Evolutionary conservation across 306 rosid genomes (phyloP).

Genomic region (Aeschynomene evenia): DNA sequence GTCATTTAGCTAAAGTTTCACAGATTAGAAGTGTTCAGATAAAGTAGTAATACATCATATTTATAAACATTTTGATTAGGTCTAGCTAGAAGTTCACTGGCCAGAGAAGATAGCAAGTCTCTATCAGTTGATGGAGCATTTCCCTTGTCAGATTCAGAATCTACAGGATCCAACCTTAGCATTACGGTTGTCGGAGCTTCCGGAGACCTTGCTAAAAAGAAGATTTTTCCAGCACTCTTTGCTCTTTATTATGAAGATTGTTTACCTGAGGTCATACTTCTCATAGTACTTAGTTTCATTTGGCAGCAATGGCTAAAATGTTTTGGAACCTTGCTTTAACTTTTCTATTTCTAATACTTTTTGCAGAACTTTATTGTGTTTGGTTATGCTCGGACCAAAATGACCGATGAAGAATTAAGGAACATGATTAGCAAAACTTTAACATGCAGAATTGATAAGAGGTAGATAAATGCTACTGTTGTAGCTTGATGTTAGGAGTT

Average conservation of each 20-base stretch:
- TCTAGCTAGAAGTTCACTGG: slow-evolving; percentile 54
- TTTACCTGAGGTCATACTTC: slow-evolving; percentile 66
- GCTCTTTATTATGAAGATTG: slow-evolving; percentile 92
- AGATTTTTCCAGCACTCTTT: slow-evolving; percentile 95
- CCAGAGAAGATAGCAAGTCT: slow-evolving; percentile 42
- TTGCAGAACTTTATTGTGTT: slow-evolving; percentile 74
- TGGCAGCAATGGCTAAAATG: background rate
- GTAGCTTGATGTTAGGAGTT: background rate
- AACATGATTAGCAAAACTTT: slow-evolving; percentile 77
- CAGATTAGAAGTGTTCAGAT: background rate
- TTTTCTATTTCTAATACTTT: slow-evolving; percentile 22
- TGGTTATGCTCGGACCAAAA: slow-evolving; percentile 82
- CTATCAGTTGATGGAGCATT: slow-evolving; percentile 40
- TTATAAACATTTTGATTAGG: slow-evolving; percentile 43
- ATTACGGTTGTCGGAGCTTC: slow-evolving; percentile 97
- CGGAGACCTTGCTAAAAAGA: slow-evolving; percentile 97
- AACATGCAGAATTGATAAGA: slow-evolving; percentile 92
- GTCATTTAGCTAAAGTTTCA: too few species aligned
- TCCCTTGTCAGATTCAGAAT: slow-evolving; percentile 43
- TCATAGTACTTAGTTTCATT: background rate
- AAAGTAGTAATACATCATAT: slow-evolving; percentile 24
- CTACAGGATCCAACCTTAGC: slow-evolving; percentile 57
- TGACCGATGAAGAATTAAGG: slow-evolving; percentile 80
- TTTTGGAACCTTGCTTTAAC: slow-evolving; percentile 17
- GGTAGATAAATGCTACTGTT: slow-evolving; percentile 47